These are phyloP conservation scores for Candida quercuum DNA, from an alignment of 805 yeast species.

Conservation along the genomic window DNA sequence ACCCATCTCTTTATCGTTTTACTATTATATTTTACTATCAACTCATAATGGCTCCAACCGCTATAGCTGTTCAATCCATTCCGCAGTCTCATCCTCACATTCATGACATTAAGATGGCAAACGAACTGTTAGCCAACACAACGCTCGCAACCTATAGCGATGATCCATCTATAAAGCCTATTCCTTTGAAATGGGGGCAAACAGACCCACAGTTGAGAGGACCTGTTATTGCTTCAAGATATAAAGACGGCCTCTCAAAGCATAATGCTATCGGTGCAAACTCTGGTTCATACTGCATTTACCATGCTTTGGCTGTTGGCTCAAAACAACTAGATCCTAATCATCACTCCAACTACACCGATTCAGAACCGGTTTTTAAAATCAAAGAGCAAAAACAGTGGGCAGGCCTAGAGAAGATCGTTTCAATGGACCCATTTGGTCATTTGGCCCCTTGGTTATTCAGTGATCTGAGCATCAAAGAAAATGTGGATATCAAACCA, in stretches of 20 bases:
- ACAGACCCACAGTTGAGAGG: conserved; percentile 44
- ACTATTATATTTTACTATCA: too few relatives aligned
- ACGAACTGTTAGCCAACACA: conserved; percentile 23
- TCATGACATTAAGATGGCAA: conserved; percentile 15
- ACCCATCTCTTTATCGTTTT: not conserved
- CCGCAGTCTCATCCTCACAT: conserved; percentile 1
- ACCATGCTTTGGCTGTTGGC: conserved; percentile 64
- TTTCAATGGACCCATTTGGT: conserved; percentile 63
- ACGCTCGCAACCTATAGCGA: conserved; percentile 49
- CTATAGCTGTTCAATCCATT: conserved; percentile 11
- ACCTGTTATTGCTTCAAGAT: conserved; percentile 52
- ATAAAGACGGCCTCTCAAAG: conserved; percentile 40
- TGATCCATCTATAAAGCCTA: conserved; percentile 44
- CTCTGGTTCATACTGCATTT: conserved; percentile 57
- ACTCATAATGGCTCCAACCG: conserved; percentile 25
- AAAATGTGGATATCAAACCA: conserved; percentile 54
- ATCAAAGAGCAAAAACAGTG: conserved; percentile 52
- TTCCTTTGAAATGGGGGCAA: conserved; percentile 50
- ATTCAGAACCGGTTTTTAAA: conserved; percentile 56
- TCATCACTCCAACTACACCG: conserved; percentile 55
- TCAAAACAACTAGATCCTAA: conserved; percentile 47
- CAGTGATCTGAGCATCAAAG: conserved; percentile 35
- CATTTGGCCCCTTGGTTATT: conserved; percentile 60
- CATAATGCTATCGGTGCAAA: conserved; percentile 65
- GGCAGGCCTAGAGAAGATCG: conserved; percentile 51